Conservation (phyloP, 192 early-diverging fungal species). For the Dissophora ornata region DNA sequence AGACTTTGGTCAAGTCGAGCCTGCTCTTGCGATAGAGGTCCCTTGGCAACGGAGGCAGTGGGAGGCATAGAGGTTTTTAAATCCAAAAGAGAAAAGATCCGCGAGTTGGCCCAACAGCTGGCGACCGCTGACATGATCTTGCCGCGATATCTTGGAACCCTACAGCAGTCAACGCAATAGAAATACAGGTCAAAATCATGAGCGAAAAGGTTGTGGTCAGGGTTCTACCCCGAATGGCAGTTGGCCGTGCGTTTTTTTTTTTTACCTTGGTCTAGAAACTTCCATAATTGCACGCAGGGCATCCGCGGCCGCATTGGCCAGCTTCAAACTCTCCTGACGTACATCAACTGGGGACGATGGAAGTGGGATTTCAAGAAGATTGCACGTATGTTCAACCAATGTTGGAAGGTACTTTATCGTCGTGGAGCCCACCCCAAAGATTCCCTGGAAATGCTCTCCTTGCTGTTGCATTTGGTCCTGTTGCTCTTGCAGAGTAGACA, state of each 20-base stretch:
- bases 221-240: no score
- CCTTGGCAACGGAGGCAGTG: background rate
- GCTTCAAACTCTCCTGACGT: conserved; percentile 22
- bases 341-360: conserved; percentile 18
- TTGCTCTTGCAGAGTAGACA: background rate
- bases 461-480: background rate
- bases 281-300: conserved; percentile 18
- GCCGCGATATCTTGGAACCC: conserved; percentile 31
- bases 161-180: background rate
- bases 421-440: conserved; percentile 28
- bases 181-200: no score
- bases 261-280: conserved; percentile 29
- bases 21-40: conserved; percentile 3
- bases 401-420: conserved; percentile 44
- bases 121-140: conserved; percentile 30
- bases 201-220: no score
- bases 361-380: conserved; percentile 17
- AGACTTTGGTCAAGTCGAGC: conserved; percentile 20
- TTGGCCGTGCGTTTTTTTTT: background rate
- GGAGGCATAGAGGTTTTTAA: no score
- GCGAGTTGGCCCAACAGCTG: conserved; percentile 52
- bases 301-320: conserved; percentile 26
- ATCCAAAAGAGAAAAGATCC: no score
- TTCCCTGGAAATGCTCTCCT: conserved; percentile 13
- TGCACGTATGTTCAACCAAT: conserved; percentile 16